phyloP scores from a whole-genome alignment of 345 rosid species.

The Cardamine resedifolia region DNA sequence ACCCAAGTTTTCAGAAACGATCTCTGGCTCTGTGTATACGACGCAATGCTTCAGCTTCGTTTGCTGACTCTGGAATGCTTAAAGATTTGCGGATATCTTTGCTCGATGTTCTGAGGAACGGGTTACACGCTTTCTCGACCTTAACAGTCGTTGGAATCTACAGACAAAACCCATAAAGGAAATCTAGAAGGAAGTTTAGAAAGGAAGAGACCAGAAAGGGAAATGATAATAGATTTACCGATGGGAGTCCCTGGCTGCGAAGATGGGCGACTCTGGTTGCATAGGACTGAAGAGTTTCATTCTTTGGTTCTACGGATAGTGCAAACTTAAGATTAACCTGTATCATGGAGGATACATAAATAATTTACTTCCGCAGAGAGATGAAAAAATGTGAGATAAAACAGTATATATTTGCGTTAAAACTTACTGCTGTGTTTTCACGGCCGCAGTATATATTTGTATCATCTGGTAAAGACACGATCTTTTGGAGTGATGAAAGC shows the following conservation, averaged over 20 bases:
- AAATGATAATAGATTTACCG: slow-evolving; percentile 46
- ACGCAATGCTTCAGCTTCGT: slow-evolving; percentile 68
- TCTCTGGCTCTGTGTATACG: slow-evolving; percentile 76
- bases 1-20: slow-evolving; percentile 45
- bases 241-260: slow-evolving; percentile 77
- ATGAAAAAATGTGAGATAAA: not conserved
- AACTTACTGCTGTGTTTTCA: slow-evolving; percentile 89
- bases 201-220: not conserved
- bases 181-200: not conserved
- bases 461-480: slow-evolving; percentile 77
- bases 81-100: slow-evolving; percentile 63
- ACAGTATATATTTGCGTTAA: not conserved
- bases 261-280: slow-evolving; percentile 76
- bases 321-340: slow-evolving; percentile 95
- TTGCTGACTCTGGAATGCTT: slow-evolving; percentile 60
- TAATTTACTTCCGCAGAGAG: slow-evolving; percentile 19
- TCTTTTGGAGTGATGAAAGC: slow-evolving; percentile 75
- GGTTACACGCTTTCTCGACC: slow-evolving; percentile 85
- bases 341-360: slow-evolving; percentile 21
- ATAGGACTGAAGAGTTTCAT: slow-evolving; percentile 79
- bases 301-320: slow-evolving; percentile 83
- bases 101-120: slow-evolving; percentile 80
- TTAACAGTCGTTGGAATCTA: slow-evolving; percentile 83
- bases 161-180: not conserved
- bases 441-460: slow-evolving; percentile 86